Evolutionary conservation across 2,329 filamentous ascomycete species (phyloP), one percentile per base, ranked within the genome.

Genomic region (Ceratocystis diversiconidia): DNA sequence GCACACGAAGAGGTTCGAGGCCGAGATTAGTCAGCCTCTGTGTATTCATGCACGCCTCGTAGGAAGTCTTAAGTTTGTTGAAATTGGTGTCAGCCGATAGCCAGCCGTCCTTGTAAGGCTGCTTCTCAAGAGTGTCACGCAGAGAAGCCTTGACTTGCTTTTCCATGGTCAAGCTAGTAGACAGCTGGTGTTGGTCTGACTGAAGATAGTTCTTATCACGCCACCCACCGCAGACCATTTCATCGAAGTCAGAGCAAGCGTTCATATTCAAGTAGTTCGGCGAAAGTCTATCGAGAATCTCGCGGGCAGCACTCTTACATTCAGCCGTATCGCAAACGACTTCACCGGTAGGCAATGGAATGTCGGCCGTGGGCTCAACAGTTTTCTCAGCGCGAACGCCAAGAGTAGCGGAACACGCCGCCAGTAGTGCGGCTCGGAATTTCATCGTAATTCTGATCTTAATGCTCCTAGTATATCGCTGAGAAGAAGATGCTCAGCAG

Each of bases 161-260:
- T n/a, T 75, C 75, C 82, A 88, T 84, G 68, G 83, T 77, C 1
- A 79, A 83, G 30, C 80, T 79, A 1, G 85, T 82, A 67, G 85
- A 86, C 36, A 79, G 79, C 69, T 80, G 79, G 43, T 81, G 79
- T 68, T 85, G 82, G 70, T 89, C 86, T 2, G 83, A 75, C 1
- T 85, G 81, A 66, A 89, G 79, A 70, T 88, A 85, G 74, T 88
- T 81, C 10, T 77, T 78, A 22, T 82, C 77, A 64, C 80, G 77
- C 81, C 85, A 89, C 8, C 86, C 86, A 65, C 84, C 85, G 70
- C 86, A 89, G 22, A 84, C 84, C 65, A 85, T 79, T 72, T 85
- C 77, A 67, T 88, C 84, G 67, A 90, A 90, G 70, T 88, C 75
- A n/a, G 78, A 80, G 70, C 87, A 90, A 1, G 87, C 82, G 71